Base-by-base conservation (phyloP, 495 filamentous ascomycete species). In the Ramalina intermedia region DNA sequence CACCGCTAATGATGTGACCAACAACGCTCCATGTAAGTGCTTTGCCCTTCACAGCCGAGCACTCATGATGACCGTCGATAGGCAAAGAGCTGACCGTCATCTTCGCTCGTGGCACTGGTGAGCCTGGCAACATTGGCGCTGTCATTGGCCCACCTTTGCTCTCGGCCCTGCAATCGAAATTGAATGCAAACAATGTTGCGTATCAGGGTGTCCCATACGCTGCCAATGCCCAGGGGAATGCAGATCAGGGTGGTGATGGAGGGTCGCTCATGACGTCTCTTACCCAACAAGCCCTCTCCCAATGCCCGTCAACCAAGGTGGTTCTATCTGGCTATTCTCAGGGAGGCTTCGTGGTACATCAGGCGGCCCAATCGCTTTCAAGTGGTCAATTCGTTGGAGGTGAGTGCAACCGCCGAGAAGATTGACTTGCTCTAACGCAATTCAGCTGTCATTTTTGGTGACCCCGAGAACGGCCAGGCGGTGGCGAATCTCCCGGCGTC, bases 291-390 rank as follows among this genome's bases (percentile, higher is more conserved):
- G 69, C 70, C 2, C 59, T 71, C 12, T 51, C 54, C 17, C 58
- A 67, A 29, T 82, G 77, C 53, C 76, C 79, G 1, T 62, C 67
- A 41, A 79, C 75, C 50, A 77, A 78, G 61, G 63, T 81, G 48
- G 68, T 79, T 24, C 60, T 75, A 6, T 67, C 69, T 2, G 79
- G 78, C 37, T 82, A 80, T 58, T 78, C 73, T 1, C 76, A 80
- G 50, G 74, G 70, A 16, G 65, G 64, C 1, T 69, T 71, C 63
- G 60, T 76, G n/a, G 66, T 71, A 2, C 74, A 74, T 59, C 71
- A 69, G 48, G 71, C 72, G 1, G 64, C 65, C 11, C 58, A 38
- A 41, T 58, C 58, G 26, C 57, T 73, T 9, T 50, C 52, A 27
- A 48, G 63, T 0, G 50, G 48, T 4, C 57, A 63, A 46, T 58